Conservation (phyloP, 2,329 filamentous ascomycete genomes). For the Claviceps monticola region DNA sequence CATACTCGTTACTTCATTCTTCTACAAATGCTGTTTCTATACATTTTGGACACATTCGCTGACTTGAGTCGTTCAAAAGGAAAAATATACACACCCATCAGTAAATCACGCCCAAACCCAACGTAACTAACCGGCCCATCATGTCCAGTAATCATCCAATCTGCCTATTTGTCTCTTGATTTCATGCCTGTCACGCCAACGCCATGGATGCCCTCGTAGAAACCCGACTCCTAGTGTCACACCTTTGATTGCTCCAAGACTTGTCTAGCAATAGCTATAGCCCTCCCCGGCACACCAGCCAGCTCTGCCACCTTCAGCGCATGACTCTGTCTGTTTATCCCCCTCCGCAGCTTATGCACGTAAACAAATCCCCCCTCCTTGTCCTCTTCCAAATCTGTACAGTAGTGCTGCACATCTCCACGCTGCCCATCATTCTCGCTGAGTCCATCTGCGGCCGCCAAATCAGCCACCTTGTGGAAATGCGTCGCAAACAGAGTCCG, state of each 20-base stretch:
- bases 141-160: not conserved
- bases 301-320: constrained; percentile 87
- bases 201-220: not conserved
- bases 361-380: constrained; percentile 63
- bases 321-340: constrained; percentile 77
- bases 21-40: constrained; percentile 4
- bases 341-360: constrained; percentile 65
- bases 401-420: constrained; percentile 56
- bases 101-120: no score
- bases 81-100: no score
- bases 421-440: constrained; percentile 14
- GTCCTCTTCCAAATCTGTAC: constrained; percentile 77
- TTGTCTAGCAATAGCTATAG: constrained; percentile 51
- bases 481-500: constrained; percentile 88
- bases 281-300: constrained; percentile 65
- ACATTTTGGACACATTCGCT: constrained; percentile 23
- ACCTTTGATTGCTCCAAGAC: constrained; percentile 29
- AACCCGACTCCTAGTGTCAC: constrained; percentile 1
- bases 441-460: constrained; percentile 44
- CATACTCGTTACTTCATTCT: constrained; percentile 4
- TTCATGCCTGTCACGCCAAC: not conserved
- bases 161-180: not conserved
- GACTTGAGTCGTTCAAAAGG: constrained; percentile 12
- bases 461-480: constrained; percentile 73
- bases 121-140: not conserved